Evolutionary conservation across 108 stramenopile species (phyloP), one percentile per base, ranked within the genome.

Genomic region (Hondaea fermentalgiana): DNA sequence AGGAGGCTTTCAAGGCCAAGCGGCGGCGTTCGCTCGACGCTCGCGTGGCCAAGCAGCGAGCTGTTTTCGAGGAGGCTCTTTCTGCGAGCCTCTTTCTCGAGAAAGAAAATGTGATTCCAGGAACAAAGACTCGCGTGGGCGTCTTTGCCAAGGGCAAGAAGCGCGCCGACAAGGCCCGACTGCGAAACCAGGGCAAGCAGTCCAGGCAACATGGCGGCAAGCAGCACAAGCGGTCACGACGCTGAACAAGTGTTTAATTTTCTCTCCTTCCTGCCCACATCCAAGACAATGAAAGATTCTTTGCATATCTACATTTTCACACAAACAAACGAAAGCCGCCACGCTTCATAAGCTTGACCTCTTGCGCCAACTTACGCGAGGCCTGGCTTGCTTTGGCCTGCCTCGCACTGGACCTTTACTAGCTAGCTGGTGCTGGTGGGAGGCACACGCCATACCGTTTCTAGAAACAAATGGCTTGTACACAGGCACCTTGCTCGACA

Each of bases 71-170:
- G 23, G 76, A 83, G 28, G 76, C 76, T 12, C 49, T 83, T 1
- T 47, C 76, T 55, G 49, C 51, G 1, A 53, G 51, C 76, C 76
- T 83, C 25, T 47, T 4, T 83, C 45, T 83, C 25, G 76, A 83
- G 76, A 83, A 83, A 23, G 76, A 83, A 23, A 83, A 83, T 45
- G 25, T 83, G n/a, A 69, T 69, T 69, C 64, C 64, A 10, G 64
- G 64, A 8, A 69, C 64, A 8, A 69, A 69, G 42, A 69, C 64
- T 8, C 64, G 64, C 21, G 64, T 69, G 8, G 64, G 64, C 42
- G 64, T 42, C 42, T 69, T 69, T 69, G 64, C 42, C 25, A 69
- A 69, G 17, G 35, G 64, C 25, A 28, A 69, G 3, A 69, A 69
- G 64, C 25, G 4, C 35, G 64, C 64, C 64, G 64, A 69, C 35